Conservation (phyloP, 2,329 filamentous ascomycete species). For the Annulohypoxylon truncatum region DNA sequence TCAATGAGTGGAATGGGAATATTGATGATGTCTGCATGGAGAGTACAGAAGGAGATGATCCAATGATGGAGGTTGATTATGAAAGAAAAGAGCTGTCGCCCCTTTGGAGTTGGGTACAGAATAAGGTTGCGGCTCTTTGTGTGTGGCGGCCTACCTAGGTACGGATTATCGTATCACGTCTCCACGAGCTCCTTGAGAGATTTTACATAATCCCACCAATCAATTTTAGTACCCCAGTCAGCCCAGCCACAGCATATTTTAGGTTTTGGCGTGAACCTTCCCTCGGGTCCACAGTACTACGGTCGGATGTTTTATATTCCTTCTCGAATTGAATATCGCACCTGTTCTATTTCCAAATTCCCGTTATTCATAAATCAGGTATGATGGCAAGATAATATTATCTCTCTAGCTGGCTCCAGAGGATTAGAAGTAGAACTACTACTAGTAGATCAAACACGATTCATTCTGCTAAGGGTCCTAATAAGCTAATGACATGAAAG, state of each 20-base stretch:
- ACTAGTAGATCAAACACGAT: no score
- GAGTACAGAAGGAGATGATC: not conserved
- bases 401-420: no score
- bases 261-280: not conserved
- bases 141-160: not conserved
- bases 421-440: no score
- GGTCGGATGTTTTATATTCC: not conserved
- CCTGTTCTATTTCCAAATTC: no score
- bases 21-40: not conserved
- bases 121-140: not conserved
- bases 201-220: not conserved
- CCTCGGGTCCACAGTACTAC: not conserved
- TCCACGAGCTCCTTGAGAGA: no score
- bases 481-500: no score
- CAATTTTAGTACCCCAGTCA: not conserved
- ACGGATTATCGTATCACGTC: no score
- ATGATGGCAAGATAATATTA: no score
- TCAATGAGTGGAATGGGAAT: not conserved
- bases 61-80: not conserved
- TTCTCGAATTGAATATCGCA: not conserved
- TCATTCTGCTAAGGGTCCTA: no score
- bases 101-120: not conserved
- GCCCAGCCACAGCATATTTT: not conserved
- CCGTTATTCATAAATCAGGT: no score
- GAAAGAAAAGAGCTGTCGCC: not conserved